phyloP scores from a whole-genome alignment of 2,329 filamentous ascomycete genomes.

The Trichoderma sp. region DNA sequence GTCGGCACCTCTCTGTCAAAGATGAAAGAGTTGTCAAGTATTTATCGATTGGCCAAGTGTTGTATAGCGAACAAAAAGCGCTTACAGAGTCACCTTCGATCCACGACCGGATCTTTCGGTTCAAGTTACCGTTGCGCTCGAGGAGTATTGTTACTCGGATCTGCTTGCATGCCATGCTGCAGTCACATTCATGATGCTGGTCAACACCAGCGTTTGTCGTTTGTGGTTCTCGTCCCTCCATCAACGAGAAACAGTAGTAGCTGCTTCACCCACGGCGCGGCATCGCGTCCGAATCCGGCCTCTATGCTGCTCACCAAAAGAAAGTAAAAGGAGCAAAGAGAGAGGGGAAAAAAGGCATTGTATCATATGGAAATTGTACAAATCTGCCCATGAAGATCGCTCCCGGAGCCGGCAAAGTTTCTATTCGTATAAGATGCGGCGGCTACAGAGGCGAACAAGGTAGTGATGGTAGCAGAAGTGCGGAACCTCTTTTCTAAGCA shows the following conservation, averaged over 20 bases:
- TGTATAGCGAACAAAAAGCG: too few relatives aligned
- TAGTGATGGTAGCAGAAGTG: too few relatives aligned
- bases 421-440: constrained; percentile 35
- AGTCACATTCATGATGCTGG: constrained; percentile 17
- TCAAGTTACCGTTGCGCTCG: too few relatives aligned
- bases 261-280: constrained; percentile 40
- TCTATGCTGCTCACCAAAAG: constrained; percentile 28
- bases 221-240: constrained; percentile 40
- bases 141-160: background rate
- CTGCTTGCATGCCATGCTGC: background rate
- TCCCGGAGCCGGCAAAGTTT: constrained; percentile 38
- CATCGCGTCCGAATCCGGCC: constrained; percentile 34
- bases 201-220: constrained; percentile 39
- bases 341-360: constrained; percentile 25
- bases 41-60: too few relatives aligned
- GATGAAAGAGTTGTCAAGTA: background rate
- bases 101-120: too few relatives aligned
- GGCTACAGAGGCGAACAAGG: too few relatives aligned
- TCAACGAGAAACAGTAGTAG: constrained; percentile 40
- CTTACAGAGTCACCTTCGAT: too few relatives aligned
- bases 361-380: constrained; percentile 21
- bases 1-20: background rate
- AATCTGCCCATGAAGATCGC: constrained; percentile 35
- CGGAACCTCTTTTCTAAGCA: too few relatives aligned
- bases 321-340: too few relatives aligned